Conservation (phyloP, 495 filamentous ascomycete genomes). For the Pseudevernia furfuracea region DNA sequence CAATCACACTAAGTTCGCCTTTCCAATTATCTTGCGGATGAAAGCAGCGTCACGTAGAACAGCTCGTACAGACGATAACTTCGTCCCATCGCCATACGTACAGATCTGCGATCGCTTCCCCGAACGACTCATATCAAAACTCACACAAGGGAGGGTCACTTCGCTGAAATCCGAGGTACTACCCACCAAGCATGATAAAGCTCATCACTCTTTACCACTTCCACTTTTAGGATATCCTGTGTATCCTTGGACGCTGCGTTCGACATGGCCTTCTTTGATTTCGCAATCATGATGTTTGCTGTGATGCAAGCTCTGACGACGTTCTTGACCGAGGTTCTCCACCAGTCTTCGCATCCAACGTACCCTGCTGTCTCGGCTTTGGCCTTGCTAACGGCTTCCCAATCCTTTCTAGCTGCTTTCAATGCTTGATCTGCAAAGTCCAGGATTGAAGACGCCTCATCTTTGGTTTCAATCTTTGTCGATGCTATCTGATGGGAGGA, state of each 20-base stretch:
- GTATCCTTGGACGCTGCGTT: neutral
- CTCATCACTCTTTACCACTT: constrained; percentile 14
- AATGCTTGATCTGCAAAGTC: constrained; percentile 53
- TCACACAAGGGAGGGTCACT: neutral
- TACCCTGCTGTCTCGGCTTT: constrained; percentile 38
- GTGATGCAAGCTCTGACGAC: constrained; percentile 59
- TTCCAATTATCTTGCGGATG: neutral
- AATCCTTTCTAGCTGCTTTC: constrained; percentile 55
- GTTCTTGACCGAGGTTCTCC: constrained; percentile 51
- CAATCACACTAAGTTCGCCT: neutral
- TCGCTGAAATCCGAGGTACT: constrained; percentile 16
- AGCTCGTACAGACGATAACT: neutral
- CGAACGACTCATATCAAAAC: neutral
- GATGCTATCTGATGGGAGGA: neutral
- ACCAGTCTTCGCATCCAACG: constrained; percentile 45
- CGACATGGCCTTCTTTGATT: constrained; percentile 34
- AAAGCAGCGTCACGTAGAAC: neutral
- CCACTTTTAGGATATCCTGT: constrained; percentile 15
- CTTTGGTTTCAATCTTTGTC: neutral
- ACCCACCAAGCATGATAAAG: constrained; percentile 24
- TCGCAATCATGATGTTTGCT: constrained; percentile 53
- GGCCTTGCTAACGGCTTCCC: constrained; percentile 51
- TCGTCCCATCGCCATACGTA: neutral
- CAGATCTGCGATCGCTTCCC: neutral
- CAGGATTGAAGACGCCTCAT: constrained; percentile 38